Evolutionary conservation across 345 rosid genomes (phyloP), one percentile per base, ranked within the genome.

Genomic region (Raphanus raphanistrum): DNA sequence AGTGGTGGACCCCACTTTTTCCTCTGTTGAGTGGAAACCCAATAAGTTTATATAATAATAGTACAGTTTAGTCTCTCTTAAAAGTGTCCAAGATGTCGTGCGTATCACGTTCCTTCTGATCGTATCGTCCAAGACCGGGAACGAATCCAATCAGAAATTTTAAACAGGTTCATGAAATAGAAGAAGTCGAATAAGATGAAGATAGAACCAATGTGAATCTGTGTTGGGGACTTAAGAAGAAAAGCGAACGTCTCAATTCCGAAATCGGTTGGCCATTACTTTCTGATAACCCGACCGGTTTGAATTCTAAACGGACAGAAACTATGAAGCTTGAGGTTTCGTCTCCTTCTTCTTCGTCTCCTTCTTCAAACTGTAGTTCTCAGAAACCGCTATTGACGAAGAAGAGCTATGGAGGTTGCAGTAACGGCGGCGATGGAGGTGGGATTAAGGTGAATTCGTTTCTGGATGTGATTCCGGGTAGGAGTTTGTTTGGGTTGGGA

Each of bases 161-260:
- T 21, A 21, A 21, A 21, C 21, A 21, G 21, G 35, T 50, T 64
- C 27, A 2, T 10, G 32, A 70, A 38, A 16, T 68, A 59, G 64
- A 65, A 48, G 63, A 66, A 81, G 6, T 74, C n/a, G 31, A 38
- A 38, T 59, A 41, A 57, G 66, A 55, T 13, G 75, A n/a, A 74
- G 86, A 81, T 43, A 80, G 80, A 26, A 75, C 28, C 0, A 75
- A 31, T 65, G 61, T 87, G 41, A 86, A 80, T 82, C 86, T 94
- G 33, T 88, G 88, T 72, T 92, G 94, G 91, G 58, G 89, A 28
- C 85, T 90, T 80, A 89, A 88, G 63, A 21, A 66, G 13, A 79
- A 92, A 57, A 92, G 92, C 63, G 86, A 86, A 27, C 88, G 92
- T 76, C 2, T 48, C 35, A 27, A 13, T 6, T 35, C 21, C 74